Evolutionary conservation across 768 basidiomycete genomes (phyloP), one percentile per base, ranked within the genome.

Genomic region (Atractiella rhizophila): DNA sequence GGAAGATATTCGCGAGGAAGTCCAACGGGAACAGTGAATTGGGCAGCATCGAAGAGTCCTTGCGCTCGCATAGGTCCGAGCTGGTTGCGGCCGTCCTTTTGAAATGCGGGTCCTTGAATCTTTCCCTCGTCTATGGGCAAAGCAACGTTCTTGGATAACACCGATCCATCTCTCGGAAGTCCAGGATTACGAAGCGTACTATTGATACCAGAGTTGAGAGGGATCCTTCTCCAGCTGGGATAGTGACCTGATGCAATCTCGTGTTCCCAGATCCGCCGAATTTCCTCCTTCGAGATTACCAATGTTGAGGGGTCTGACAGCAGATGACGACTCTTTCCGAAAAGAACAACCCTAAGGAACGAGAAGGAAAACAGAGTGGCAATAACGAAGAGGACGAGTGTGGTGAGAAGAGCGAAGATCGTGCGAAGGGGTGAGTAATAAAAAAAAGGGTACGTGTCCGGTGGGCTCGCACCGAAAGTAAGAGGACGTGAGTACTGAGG

Each of bases 191-290:
- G 26, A 72, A 68, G 25, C 66, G 55, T 3, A 59, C 48, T 15
- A 64, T 65, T 25, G 81, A 56, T 36, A 69, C 67, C n/a, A n/a
- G n/a, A n/a, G 20, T 34, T 33, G 27, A 20, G 15, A 32, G 34
- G n/a, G 30, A 36, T 13, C 38, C 35, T 26, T 23, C 42, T 15
- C 5, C 25, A 20, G 30, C 31, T 36, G 13, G 88, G 88, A 63
- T 83, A 83, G 60, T 91, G 85, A 1, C 91, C 91, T 47, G 80
- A 79, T 25, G 71, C 63, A 42, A 96, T 68, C 60, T 98, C 88
- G 85, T 85, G 96, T 45, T 73, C 65, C 86, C 86, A 96, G 58
- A 98, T 79, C 42, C 74, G 67, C 53, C 76, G 78, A 30, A 91
- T 56, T 54, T 94, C 83, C 43, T 76, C 58, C 19, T 47, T 46